Evolutionary conservation across 1,284 basidiomycete species (phyloP), one percentile per base, ranked within the genome.

Genomic region (Pseudozyma tsukubaensis): DNA sequence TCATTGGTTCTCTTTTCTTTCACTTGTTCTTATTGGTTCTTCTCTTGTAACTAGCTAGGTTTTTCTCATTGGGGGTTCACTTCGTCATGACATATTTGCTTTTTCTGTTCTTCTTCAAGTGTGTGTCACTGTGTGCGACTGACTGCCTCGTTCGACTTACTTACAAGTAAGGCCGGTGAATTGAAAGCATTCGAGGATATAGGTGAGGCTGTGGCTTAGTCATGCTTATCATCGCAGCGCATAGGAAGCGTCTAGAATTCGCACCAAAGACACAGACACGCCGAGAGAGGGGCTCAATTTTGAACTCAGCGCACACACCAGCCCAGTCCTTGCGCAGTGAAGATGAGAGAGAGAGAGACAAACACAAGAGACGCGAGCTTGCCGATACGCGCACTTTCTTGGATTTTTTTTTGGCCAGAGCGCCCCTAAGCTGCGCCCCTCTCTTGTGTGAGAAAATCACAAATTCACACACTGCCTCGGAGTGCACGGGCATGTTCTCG

Each of bases 301-400:
- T 24, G 19, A 48, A 51, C 40, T 43, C 50, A 59, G 58, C 42
- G 56, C 55, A 57, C 55, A 49, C 45, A 37, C 56, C 47, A 44
- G 18, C n/a, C 13, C 11, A 14, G 14, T 24, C 13, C 10, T 37
- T 51, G 50, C 37, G 48, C 45, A 37, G 18, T 39, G 24, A 32
- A 43, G 32, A 57, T 16, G 34, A 29, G 34, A 57, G n/a, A 21
- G n/a, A 43, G 10, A 48, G 9, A 44, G 34, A 44, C 36, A 42
- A 19, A 42, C 39, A 13, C 50, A 42, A 39, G n/a, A n/a, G n/a
- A n/a, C n/a, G n/a, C n/a, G n/a, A n/a, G n/a, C n/a, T n/a, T n/a
- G n/a, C n/a, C n/a, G n/a, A n/a, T n/a, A n/a, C n/a, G n/a, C n/a
- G n/a, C n/a, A n/a, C n/a, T n/a, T n/a, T n/a, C n/a, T n/a, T n/a